Evolutionary conservation across 192 early-diverging fungal species (phyloP), one percentile per base, ranked within the genome.

Genomic region (Coemansia sp.): DNA sequence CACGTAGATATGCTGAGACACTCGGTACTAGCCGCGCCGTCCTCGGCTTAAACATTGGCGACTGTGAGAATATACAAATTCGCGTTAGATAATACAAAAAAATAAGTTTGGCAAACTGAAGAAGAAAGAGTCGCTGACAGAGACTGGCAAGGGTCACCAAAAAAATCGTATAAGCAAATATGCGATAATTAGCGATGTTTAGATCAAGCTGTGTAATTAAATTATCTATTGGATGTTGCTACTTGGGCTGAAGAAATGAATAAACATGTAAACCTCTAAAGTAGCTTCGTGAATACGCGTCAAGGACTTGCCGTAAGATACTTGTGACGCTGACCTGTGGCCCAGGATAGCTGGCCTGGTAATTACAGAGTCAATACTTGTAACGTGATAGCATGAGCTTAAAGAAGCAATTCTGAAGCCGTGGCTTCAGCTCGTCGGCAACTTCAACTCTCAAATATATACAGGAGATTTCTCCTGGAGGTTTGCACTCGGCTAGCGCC

Each of bases 31-130:
- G 28, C 21, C 52, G 52, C 11, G 28, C 23, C 52, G 52, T 30
- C 28, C 28, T 55, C 52, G 13, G 52, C 52, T 26, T 55, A 4
- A 55, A 55, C 52, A 55, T 55, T 30, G 52, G 28, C 52, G 13
- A 47, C 17, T 19, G n/a, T 4, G 46, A 17, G n/a, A 6, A 47
- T 10, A 42, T 42, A 42, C 40, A 42, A 42, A 42, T 42, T 42
- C 40, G 40, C 40, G 40, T 42, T 42, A 14, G 4, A 42, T 3
- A 42, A 42, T 14, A 39, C 38, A 39, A 39, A 39, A 39, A 39
- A 39, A 39, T 9, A 9, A 10, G 3, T 39, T 39, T 39, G 40
- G 9, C 40, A 42, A 42, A 42, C 10, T 42, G 40, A 42, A 42
- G 40, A 42, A 42, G 40, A 42, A 42, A 42, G 1, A 14, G 40